Evolutionary conservation across 305 asterid genomes (phyloP).

Genomic region (Caryopteris hybrid): DNA sequence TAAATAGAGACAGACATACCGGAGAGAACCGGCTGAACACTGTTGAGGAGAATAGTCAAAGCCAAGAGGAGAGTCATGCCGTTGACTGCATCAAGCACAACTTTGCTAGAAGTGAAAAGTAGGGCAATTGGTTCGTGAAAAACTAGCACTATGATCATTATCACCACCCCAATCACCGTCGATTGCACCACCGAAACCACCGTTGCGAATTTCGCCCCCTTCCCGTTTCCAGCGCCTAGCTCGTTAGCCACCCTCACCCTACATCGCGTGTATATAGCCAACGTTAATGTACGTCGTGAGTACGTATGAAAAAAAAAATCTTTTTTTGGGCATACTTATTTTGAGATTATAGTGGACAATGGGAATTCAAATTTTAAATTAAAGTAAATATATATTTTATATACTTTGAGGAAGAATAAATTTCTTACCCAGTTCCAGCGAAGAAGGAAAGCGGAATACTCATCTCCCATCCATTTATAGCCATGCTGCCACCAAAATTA

Average conservation of each 20-base stretch:
- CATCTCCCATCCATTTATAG: constrained; percentile 61
- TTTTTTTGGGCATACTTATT: too few relatives aligned
- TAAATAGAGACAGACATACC: constrained; percentile 14
- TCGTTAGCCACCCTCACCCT: constrained; percentile 62
- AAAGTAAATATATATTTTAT: too few relatives aligned
- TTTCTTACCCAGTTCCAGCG: constrained; percentile 49
- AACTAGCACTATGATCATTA: constrained; percentile 26
- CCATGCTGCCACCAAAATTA: constrained; percentile 35
- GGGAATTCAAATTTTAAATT: too few relatives aligned
- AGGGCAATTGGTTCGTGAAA: constrained; percentile 32
- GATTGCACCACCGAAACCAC: constrained; percentile 42
- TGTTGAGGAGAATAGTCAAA: constrained; percentile 49
- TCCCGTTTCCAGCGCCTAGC: constrained; percentile 55
- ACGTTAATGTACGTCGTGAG: too few relatives aligned
- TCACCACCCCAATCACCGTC: constrained; percentile 32
- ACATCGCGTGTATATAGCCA: not conserved
- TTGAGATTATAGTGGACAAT: too few relatives aligned
- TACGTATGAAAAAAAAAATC: too few relatives aligned
- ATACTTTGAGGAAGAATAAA: not conserved
- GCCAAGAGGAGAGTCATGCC: constrained; percentile 40
- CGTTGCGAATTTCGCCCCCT: constrained; percentile 45
- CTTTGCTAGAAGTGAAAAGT: constrained; percentile 39
- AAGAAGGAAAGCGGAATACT: constrained; percentile 56
- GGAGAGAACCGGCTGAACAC: constrained; percentile 59
- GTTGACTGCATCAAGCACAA: constrained; percentile 35